Base-by-base conservation (phyloP, 2,329 filamentous ascomycete genomes). In the Penicillium freii region DNA sequence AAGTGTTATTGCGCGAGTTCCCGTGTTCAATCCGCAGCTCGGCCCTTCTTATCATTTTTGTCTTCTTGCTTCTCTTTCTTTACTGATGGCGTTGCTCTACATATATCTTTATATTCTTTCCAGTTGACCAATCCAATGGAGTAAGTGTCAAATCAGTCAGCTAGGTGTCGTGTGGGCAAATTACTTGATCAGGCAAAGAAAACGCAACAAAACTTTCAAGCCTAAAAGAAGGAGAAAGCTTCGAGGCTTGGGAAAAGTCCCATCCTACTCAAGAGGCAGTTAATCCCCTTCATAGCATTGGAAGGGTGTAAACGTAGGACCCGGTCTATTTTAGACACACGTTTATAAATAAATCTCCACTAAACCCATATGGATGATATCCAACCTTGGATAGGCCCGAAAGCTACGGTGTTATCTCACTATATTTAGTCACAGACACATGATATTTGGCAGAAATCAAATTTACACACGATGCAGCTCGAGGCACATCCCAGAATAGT, bases 21-120 rank as follows among this genome's bases (percentile, higher is more conserved):
- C 33, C 6, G 15, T 15, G 33, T 33, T 33, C 31, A 17, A 34
- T 17, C 33, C 15, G 15, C 13, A 3, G 33, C 6, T 17, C 13
- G 33, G 5, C 33, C 33, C 64, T 38, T 49, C 29, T 36, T 38
- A 40, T 34, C 33, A 54, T 60, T 53, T 43, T 57, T 53, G 56
- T 56, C 56, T 27, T 40, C 34, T 13, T 31, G 19, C 40, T 7
- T 7, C 25, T 34, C 34, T n/a, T 10, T 29, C 8, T 31, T 31
- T 33, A 19, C 10, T 19, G 15, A 17, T 7, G 21, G 39, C 38
- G 11, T 21, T 40, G 10, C 11, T 44, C 15, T 15, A 17, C 3
- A 33, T 39, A n/a, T 31, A 45, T 44, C 36, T 29, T 17, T 17
- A 17, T n/a, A 13, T n/a, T 27, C 9, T 33, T 44, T 21, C 27